Evolutionary conservation across 768 basidiomycete species (phyloP).

Genomic region (Naematelia encephala): DNA sequence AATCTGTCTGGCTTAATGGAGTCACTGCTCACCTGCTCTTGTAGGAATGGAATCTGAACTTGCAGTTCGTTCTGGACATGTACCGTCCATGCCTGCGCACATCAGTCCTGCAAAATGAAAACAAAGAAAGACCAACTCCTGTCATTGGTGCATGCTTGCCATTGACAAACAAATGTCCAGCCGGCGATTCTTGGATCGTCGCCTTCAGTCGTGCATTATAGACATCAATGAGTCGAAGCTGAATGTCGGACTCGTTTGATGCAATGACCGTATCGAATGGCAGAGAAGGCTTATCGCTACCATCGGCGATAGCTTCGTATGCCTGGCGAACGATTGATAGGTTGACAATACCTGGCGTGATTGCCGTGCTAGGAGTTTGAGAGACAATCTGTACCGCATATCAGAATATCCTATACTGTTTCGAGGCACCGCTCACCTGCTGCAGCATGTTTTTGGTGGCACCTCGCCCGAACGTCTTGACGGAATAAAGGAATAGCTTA

Average conservation of each 20-base stretch:
- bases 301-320: conserved; percentile 21
- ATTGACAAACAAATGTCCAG: conserved; percentile 79
- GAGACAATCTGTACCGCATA: conserved; percentile 15
- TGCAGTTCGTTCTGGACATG: conserved; percentile 62
- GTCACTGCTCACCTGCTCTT: conserved; percentile 60
- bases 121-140: conserved; percentile 58
- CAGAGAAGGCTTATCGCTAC: conserved; percentile 19
- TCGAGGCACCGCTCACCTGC: conserved; percentile 48
- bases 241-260: conserved; percentile 30
- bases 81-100: conserved; percentile 62
- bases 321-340: conserved; percentile 22
- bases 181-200: conserved; percentile 45
- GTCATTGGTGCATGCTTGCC: conserved; percentile 71
- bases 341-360: conserved; percentile 22
- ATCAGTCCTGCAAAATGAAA: background rate
- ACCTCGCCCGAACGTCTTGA: conserved; percentile 62
- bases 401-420: background rate
- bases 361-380: conserved; percentile 20
- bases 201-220: conserved; percentile 65
- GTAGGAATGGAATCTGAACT: conserved; percentile 64
- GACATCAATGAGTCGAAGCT: conserved; percentile 55
- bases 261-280: conserved; percentile 41
- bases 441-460: conserved; percentile 62
- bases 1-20: background rate
- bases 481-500: conserved; percentile 64